Percentiles rank a stretch among this genome's conserved stretches.
Conservation (phyloP, 208 protist genomes). For the Naegleria fowleri region DNA sequence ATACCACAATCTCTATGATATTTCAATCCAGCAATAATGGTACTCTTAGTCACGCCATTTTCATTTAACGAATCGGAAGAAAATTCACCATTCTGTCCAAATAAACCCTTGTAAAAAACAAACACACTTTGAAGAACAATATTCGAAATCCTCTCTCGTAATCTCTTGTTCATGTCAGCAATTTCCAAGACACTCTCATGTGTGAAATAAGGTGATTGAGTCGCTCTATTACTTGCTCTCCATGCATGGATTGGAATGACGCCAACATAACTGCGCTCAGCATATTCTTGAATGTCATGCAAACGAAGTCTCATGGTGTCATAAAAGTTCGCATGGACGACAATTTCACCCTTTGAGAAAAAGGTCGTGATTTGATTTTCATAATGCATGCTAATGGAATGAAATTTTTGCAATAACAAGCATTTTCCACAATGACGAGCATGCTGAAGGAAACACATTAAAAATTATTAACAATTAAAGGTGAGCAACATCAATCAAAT, state of each 20-base stretch:
- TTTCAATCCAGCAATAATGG: not conserved
- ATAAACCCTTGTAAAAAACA: not conserved
- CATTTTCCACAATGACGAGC: not conserved
- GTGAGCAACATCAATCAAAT: no score
- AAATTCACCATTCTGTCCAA: not conserved
- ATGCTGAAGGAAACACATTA: not conserved
- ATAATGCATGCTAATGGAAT: not conserved
- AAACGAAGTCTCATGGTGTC: not conserved
- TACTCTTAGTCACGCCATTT: not conserved
- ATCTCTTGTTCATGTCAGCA: not conserved
- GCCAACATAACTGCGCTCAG: not conserved
- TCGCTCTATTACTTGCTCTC: not conserved
- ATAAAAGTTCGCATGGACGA: not conserved
- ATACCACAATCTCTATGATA: not conserved
- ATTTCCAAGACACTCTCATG: not conserved
- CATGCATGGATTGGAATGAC: constrained; percentile 1
- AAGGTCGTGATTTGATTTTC: not conserved
- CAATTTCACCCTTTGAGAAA: constrained; percentile 4
- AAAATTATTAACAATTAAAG: no score
- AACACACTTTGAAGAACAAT: not conserved
- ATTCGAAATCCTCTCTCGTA: not conserved
- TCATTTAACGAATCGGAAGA: not conserved
- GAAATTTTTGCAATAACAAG: not conserved
- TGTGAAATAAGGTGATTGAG: not conserved
- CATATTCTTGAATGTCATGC: not conserved